These are phyloP conservation scores for Tricholoma hemisulphureum DNA, from an alignment of 768 basidiomycete species.

Conservation along the genomic window DNA sequence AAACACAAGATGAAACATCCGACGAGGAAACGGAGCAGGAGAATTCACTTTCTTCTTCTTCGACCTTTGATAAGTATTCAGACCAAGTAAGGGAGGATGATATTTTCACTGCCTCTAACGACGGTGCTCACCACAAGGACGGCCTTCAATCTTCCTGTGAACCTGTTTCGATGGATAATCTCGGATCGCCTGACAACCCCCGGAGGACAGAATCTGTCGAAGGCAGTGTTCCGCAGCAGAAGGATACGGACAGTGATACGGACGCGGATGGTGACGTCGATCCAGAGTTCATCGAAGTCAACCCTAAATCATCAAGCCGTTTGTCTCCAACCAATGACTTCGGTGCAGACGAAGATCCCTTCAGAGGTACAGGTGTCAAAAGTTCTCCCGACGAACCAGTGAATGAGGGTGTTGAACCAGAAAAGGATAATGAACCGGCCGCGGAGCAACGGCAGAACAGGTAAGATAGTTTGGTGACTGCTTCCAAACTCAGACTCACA, in stretches of 20 bases:
- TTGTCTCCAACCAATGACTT: neutral
- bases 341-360: neutral
- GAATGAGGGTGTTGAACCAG: neutral
- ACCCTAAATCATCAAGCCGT: neutral
- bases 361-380: neutral
- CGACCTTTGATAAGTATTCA: conserved; percentile 22
- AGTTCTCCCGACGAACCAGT: neutral
- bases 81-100: conserved; percentile 9
- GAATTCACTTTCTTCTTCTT: conserved; percentile 32
- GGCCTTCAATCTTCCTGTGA: neutral
- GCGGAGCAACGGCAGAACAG: conserved; percentile 7
- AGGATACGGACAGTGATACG: conserved; percentile 19
- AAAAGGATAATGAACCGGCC: neutral
- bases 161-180: neutral
- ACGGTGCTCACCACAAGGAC: neutral
- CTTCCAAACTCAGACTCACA: neutral
- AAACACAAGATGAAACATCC: conserved; percentile 7
- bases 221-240: neutral
- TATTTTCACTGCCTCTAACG: neutral
- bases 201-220: neutral
- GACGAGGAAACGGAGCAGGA: conserved; percentile 26
- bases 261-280: conserved; percentile 39
- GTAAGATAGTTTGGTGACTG: neutral
- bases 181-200: neutral
- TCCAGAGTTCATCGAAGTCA: conserved; percentile 27